phyloP scores from a whole-genome alignment of 78 protist genomes.

The Dictyostelium intermedium region DNA sequence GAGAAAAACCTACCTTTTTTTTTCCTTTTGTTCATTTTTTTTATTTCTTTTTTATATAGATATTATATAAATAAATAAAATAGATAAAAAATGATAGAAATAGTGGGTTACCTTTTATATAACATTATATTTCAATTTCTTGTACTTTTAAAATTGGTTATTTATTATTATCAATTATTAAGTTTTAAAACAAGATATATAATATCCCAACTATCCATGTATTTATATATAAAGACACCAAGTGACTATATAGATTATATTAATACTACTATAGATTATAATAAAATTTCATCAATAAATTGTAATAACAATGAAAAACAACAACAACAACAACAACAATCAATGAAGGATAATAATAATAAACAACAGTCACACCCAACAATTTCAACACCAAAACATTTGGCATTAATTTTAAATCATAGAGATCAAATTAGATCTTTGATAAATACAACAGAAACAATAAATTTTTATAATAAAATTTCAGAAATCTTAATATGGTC shows the following conservation, averaged over 20 bases:
- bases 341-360: background rate
- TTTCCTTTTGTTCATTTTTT: background rate
- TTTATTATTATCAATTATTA: background rate
- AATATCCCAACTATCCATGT: background rate
- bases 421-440: background rate
- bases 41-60: background rate
- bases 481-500: constrained; percentile 45
- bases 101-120: background rate
- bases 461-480: background rate
- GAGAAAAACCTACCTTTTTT: too few relatives aligned
- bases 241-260: constrained; percentile 7
- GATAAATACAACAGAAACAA: background rate
- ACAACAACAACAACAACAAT: background rate
- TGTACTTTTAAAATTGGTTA: background rate
- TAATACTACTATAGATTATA: background rate
- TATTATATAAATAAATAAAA: background rate
- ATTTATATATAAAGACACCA: background rate
- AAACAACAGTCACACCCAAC: background rate
- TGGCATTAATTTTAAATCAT: constrained; percentile 43
- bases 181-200: background rate
- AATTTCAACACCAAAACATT: constrained; percentile 19
- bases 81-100: background rate
- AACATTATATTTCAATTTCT: background rate
- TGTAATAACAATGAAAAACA: background rate
- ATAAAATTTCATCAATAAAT: background rate